phyloP scores from a whole-genome alignment of 768 basidiomycete species.

The Xerocomus potaroensis region DNA sequence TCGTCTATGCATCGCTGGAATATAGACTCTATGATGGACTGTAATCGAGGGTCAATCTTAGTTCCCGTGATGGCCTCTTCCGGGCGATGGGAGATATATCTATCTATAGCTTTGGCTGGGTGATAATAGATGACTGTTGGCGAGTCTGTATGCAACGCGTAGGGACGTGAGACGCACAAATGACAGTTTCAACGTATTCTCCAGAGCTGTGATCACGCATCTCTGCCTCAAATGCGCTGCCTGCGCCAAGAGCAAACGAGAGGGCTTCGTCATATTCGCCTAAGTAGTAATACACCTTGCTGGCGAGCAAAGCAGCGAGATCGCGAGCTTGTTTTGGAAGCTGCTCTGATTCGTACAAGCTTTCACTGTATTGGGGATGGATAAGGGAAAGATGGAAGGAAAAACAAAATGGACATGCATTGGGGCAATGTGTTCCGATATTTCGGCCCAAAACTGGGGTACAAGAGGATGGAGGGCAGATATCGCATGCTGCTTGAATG shows the following conservation, averaged over 20 bases:
- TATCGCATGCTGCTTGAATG: slow-evolving; percentile 91
- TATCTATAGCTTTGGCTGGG: slow-evolving; percentile 92
- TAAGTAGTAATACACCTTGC: slow-evolving; percentile 97
- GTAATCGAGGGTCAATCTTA: slow-evolving; percentile 76
- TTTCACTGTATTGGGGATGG: slow-evolving; percentile 56
- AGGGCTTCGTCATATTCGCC: slow-evolving; percentile 95
- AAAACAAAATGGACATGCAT: slow-evolving; percentile 57
- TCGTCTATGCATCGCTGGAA: slow-evolving; percentile 82
- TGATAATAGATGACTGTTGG: not conserved
- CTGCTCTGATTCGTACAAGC: slow-evolving; percentile 79
- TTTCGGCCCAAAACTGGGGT: slow-evolving; percentile 97
- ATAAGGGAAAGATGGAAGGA: slow-evolving; percentile 8
- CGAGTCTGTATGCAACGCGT: not conserved
- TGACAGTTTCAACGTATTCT: slow-evolving; percentile 92
- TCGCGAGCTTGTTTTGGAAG: slow-evolving; percentile 71
- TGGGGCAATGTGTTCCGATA: slow-evolving; percentile 86
- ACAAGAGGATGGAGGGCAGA: slow-evolving; percentile 78
- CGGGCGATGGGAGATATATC: slow-evolving; percentile 71
- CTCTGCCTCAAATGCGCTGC: slow-evolving; percentile 78
- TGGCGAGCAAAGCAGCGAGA: slow-evolving; percentile 87
- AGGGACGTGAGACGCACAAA: slow-evolving; percentile 58
- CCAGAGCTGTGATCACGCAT: slow-evolving; percentile 57
- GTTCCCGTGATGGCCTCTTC: slow-evolving; percentile 47
- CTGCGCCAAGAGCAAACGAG: slow-evolving; percentile 90
- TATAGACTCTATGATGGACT: slow-evolving; percentile 84